Evolutionary conservation across 441 rosid species (phyloP).

Genomic region (Euphorbia schlechtendalii): DNA sequence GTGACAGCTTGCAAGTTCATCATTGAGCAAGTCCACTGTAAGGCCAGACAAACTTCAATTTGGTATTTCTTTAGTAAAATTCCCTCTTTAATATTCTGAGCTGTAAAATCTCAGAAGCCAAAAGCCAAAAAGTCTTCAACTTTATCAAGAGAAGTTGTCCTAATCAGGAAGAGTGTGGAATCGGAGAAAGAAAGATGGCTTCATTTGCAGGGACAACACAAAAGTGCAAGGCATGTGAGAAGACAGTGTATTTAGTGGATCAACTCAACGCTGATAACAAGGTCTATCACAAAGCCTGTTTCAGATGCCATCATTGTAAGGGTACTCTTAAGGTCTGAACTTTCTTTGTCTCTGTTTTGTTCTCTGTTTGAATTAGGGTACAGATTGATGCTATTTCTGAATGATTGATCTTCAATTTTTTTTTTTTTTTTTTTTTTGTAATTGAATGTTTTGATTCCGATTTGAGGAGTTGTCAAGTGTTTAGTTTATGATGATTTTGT

Average conservation of each 20-base stretch:
- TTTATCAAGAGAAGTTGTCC: not conserved
- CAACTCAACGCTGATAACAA: constrained; percentile 54
- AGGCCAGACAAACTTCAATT: not conserved
- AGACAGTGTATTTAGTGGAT: constrained; percentile 72
- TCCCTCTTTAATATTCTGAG: constrained; percentile 13
- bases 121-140: not conserved
- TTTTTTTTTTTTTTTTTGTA: not conserved
- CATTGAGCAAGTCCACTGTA: no score
- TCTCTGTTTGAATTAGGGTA: no score
- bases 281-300: constrained; percentile 63
- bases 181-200: no score
- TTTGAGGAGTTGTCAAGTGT: no score
- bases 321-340: constrained; percentile 56
- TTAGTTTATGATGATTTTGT: no score
- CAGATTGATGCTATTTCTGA: no score
- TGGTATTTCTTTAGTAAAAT: not conserved
- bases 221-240: constrained; percentile 69
- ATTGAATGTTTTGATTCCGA: no score
- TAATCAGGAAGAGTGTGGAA: no score
- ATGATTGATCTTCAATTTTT: no score
- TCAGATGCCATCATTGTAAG: constrained; percentile 74
- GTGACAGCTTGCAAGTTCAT: constrained; percentile 19
- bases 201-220: constrained; percentile 66
- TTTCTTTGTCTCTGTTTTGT: no score
- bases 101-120: constrained; percentile 12